Evolutionary conservation across 23 red algal genomes (phyloP).

Genomic region (Porphyridium purpureum): DNA sequence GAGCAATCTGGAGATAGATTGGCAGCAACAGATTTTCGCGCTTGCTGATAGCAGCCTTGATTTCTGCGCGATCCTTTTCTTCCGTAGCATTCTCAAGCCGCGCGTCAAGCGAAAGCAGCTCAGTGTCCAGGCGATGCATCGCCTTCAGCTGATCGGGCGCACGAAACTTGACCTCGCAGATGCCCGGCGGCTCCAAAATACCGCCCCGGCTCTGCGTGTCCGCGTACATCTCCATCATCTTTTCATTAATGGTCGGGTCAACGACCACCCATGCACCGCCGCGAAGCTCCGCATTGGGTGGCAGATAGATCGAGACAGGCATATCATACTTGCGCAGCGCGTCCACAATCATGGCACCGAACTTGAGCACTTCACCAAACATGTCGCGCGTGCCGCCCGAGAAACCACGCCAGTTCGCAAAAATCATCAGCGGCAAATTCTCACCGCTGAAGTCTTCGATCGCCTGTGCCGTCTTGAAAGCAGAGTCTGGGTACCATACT

Average conservation of each 20-base stretch:
- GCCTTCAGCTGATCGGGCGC: not conserved
- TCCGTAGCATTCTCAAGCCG: constrained; percentile 4
- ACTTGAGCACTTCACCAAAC: constrained; percentile 19
- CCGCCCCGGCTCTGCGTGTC: constrained; percentile 5
- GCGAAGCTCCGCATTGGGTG: constrained; percentile 8
- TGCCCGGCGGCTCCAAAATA: constrained; percentile 8
- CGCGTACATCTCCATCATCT: constrained; percentile 16
- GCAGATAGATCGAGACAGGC: constrained; percentile 7
- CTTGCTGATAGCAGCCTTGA: not conserved
- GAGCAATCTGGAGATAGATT: constrained; percentile 4
- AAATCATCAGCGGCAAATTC: constrained; percentile 81
- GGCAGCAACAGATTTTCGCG: constrained; percentile 4
- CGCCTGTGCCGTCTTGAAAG: constrained; percentile 85
- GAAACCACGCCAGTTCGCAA: constrained; percentile 77
- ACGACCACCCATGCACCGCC: constrained; percentile 17
- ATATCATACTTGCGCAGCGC: constrained; percentile 7
- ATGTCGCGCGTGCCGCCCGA: constrained; percentile 12
- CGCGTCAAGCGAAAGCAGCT: constrained; percentile 2
- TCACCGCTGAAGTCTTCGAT: constrained; percentile 89
- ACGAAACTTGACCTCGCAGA: constrained; percentile 9
- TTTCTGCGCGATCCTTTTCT: constrained; percentile 6
- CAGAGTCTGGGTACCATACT: constrained; percentile 98
- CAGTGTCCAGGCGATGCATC: constrained; percentile 8
- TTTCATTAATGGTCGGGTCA: constrained; percentile 7
- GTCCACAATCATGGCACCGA: constrained; percentile 9